Conservation (phyloP, 2,329 filamentous ascomycete species). For the Diaporthe velutina region DNA sequence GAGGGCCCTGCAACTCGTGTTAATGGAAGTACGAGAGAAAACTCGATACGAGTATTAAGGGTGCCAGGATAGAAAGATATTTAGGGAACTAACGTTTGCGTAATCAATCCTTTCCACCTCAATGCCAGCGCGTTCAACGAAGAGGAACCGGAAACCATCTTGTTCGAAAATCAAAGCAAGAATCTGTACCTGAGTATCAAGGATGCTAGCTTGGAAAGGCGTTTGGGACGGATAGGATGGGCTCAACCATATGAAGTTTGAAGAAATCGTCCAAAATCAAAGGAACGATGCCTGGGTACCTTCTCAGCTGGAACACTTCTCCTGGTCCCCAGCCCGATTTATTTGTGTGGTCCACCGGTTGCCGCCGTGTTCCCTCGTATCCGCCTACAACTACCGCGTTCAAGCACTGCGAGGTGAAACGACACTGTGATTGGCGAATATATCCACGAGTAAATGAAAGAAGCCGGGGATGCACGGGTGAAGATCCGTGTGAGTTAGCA, state of each 20-base stretch:
- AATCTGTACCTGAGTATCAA: not conserved
- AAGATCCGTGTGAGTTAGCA: conserved; percentile 13
- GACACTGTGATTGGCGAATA: not conserved
- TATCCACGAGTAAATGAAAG: not conserved
- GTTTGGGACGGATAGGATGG: not conserved
- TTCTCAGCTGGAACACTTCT: not conserved
- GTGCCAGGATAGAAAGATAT: not conserved
- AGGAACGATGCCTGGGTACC: not conserved
- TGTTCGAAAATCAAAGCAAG: not conserved
- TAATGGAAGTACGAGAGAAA: not conserved
- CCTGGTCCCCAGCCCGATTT: not conserved
- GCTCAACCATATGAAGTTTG: not conserved
- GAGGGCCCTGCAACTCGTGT: not conserved
- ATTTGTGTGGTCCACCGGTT: not conserved
- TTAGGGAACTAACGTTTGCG: not conserved
- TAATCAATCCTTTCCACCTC: not conserved
- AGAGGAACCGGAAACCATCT: not conserved
- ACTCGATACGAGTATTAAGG: fast-evolving
- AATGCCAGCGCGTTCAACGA: not conserved
- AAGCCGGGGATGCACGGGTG: conserved; percentile 3
- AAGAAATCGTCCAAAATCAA: not conserved
- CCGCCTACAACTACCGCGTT: not conserved
- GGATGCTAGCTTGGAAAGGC: not conserved
- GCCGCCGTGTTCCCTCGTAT: not conserved
- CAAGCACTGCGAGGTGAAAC: not conserved